These are phyloP conservation scores for Botryotinia globosa DNA, from an alignment of 2,329 filamentous ascomycete species.

Conservation along the genomic window DNA sequence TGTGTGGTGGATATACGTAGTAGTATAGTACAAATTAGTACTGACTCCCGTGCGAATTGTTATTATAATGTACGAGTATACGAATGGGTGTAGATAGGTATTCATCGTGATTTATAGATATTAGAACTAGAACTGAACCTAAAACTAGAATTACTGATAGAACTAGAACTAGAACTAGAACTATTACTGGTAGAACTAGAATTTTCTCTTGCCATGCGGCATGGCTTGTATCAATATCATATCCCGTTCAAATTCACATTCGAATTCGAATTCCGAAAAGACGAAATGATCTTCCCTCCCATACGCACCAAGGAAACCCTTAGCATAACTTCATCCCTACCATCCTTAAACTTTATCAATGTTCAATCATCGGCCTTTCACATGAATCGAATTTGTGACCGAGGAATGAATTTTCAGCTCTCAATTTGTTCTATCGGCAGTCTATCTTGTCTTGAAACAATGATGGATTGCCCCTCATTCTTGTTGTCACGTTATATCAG, in stretches of 20 bases:
- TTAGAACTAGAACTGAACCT: background rate
- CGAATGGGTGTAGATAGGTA: background rate
- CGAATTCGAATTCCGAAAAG: background rate
- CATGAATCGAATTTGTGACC: background rate
- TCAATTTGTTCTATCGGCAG: background rate
- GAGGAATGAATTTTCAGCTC: background rate
- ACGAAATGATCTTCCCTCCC: background rate
- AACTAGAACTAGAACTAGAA: background rate
- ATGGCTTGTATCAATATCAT: background rate
- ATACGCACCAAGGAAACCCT: background rate
- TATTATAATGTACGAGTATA: background rate
- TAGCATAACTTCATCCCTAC: background rate
- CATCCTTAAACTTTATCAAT: background rate
- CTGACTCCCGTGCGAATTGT: background rate
- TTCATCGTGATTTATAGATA: no score
- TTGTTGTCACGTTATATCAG: background rate
- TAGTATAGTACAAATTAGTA: background rate
- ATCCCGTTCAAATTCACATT: background rate
- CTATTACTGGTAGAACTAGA: background rate
- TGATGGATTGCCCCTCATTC: background rate
- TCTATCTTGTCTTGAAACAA: background rate
- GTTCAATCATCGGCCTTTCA: background rate
- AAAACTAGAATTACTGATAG: background rate
- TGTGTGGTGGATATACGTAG: background rate
- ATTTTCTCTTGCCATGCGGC: background rate